A percentile compares a stretch with the other conserved stretches of the same genome.
These are phyloP conservation scores for Boletus rubroflammeus DNA, from an alignment of 768 basidiomycete genomes.

Conservation along the genomic window DNA sequence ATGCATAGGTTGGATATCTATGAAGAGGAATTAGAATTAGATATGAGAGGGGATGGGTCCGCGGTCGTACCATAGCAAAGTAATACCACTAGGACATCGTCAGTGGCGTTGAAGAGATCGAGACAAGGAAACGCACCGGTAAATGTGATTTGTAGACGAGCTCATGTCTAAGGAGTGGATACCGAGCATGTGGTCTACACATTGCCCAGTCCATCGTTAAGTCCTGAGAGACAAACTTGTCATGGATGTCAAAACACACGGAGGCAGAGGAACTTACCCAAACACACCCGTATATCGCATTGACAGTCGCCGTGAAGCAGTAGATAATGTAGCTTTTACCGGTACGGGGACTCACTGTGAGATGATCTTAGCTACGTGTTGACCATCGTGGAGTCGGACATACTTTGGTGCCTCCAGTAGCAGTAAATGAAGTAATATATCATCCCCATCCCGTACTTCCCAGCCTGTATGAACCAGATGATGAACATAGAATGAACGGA, in stretches of 20 bases:
- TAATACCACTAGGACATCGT: constrained; percentile 59
- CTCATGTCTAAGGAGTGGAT: constrained; percentile 68
- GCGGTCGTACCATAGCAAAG: constrained; percentile 59
- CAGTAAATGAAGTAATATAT: constrained; percentile 65
- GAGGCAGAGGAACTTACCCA: constrained; percentile 61
- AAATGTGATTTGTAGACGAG: constrained; percentile 66
- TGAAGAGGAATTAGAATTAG: background rate
- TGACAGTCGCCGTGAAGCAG: constrained; percentile 59
- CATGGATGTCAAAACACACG: background rate
- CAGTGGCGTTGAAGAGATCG: background rate
- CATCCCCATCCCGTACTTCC: constrained; percentile 76
- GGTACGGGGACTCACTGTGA: constrained; percentile 31
- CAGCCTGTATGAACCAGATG: constrained; percentile 50
- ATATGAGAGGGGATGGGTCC: background rate
- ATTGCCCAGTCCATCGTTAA: constrained; percentile 91
- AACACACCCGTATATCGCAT: constrained; percentile 64
- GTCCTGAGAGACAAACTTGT: constrained; percentile 49
- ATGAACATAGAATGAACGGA: background rate
- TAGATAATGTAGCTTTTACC: constrained; percentile 62
- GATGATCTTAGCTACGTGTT: background rate
- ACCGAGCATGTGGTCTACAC: constrained; percentile 49
- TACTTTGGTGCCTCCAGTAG: constrained; percentile 71
- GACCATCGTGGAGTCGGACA: background rate
- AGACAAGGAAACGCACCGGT: constrained; percentile 40
- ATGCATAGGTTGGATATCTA: constrained; percentile 70